A percentile compares a stretch with the other conserved stretches of the same genome.
Conservation (phyloP, 2,329 filamentous ascomycete species). For the Sclerotiophoma versabilis region DNA sequence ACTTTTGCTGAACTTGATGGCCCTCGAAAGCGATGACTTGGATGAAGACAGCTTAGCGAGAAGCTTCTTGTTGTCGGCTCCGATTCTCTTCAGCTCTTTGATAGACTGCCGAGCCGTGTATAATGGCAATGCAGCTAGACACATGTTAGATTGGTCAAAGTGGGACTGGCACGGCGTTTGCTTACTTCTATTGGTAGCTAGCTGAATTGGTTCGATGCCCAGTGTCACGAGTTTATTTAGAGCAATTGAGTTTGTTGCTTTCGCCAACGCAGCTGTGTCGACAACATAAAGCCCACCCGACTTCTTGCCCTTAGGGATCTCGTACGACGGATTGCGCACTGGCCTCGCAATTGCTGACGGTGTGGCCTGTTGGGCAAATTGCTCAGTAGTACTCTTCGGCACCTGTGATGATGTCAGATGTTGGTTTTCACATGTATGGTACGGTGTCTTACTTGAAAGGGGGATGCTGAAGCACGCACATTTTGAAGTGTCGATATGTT, state of each 20-base stretch:
- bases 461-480: slow-evolving; percentile 27
- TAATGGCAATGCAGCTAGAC: slow-evolving; percentile 50
- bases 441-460: slow-evolving; percentile 40
- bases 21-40: slow-evolving; percentile 31
- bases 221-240: slow-evolving; percentile 55
- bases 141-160: slow-evolving; percentile 26
- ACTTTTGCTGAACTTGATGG: slow-evolving; percentile 25
- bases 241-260: slow-evolving; percentile 53
- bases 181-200: slow-evolving; percentile 55
- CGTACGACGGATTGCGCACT: slow-evolving; percentile 39
- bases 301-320: slow-evolving; percentile 44
- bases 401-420: slow-evolving; percentile 32
- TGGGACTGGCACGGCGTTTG: slow-evolving; percentile 6
- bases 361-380: slow-evolving; percentile 32
- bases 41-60: slow-evolving; percentile 39
- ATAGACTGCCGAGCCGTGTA: slow-evolving; percentile 55
- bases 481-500: slow-evolving; percentile 26
- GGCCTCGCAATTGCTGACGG: slow-evolving; percentile 27
- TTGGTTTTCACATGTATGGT: background rate
- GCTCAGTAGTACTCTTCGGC: slow-evolving; percentile 36
- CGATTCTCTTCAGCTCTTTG: slow-evolving; percentile 54
- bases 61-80: slow-evolving; percentile 52
- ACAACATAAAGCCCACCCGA: slow-evolving; percentile 53
- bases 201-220: slow-evolving; percentile 51
- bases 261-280: slow-evolving; percentile 50